Evolutionary conservation across 192 early-diverging fungal species (phyloP).

Genomic region (Coemansia biformis): DNA sequence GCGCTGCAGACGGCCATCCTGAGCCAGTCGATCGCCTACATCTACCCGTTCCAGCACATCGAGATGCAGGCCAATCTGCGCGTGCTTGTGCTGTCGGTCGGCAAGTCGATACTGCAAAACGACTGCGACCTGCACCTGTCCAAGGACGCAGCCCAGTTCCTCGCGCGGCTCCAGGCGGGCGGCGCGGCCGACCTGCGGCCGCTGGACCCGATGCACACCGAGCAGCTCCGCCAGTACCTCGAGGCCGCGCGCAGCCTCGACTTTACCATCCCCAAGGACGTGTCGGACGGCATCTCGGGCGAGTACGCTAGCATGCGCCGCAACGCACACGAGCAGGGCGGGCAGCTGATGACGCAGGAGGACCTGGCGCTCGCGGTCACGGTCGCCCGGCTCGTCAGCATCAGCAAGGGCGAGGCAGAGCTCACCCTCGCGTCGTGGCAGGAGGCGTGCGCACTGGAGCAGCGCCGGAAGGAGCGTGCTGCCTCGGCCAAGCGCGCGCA

Average conservation of each 20-base stretch:
- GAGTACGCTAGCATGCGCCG: slow-evolving; percentile 38
- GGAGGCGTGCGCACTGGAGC: slow-evolving; percentile 36
- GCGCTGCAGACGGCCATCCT: slow-evolving; percentile 57
- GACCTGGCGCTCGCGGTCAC: slow-evolving; percentile 41
- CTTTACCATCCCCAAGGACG: slow-evolving; percentile 57
- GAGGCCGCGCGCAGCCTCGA: slow-evolving; percentile 49
- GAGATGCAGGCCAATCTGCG: slow-evolving; percentile 65
- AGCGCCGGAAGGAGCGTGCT: slow-evolving; percentile 13
- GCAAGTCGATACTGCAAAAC: slow-evolving; percentile 63
- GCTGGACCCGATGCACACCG: slow-evolving; percentile 48
- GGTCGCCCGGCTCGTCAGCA: slow-evolving; percentile 41
- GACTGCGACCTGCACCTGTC: slow-evolving; percentile 55
- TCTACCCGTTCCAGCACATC: slow-evolving; percentile 66
- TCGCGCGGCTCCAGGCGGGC: slow-evolving; percentile 9
- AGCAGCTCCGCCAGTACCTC: slow-evolving; percentile 56
- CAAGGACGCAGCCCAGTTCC: slow-evolving; percentile 13
- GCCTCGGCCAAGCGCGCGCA: neutral
- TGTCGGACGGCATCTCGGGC: slow-evolving; percentile 57
- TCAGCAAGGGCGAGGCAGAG: slow-evolving; percentile 36
- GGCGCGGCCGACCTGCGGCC: slow-evolving; percentile 10
- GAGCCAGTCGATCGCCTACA: slow-evolving; percentile 59
- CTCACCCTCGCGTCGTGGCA: slow-evolving; percentile 39
- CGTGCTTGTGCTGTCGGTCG: slow-evolving; percentile 58
- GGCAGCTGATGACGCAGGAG: slow-evolving; percentile 41
- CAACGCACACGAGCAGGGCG: slow-evolving; percentile 28